Base-by-base conservation (phyloP, 2,329 filamentous ascomycete species). In the Ophiostoma ulmi region DNA sequence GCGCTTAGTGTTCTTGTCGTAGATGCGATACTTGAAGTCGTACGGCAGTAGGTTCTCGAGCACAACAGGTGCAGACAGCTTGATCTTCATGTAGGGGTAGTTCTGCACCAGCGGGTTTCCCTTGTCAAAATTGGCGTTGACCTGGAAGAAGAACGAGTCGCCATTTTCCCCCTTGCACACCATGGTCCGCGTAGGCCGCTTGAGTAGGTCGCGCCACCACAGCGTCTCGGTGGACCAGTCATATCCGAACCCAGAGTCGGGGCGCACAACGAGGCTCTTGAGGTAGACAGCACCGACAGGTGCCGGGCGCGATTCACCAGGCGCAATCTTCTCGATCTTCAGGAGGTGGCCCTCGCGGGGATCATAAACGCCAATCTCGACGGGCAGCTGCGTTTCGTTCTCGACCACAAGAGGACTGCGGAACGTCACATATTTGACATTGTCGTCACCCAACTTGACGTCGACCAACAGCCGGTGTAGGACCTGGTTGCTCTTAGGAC, bases 1-100 rank as follows among this genome's bases (percentile, higher is more conserved):
- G 78, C 96, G 97, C 83, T 94, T 96, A 0, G 94, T 97, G 79
- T 97, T 96, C 82, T 96, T 97, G 82, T 99, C 95, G 77, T 98
- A 99, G 70, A 99, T 98, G 70, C 94, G 89, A 79, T 99, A 99
- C 80, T 99, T 98, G 87, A 99, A 99, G 80, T 99, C 95, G 77
- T 95, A 98, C 0, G 95, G 95, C 52, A 99, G 82, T 63, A 99
- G 82, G 75, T 99, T 99, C 79, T 99, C 94, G 5, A 99, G 86
- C 68, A 97, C 94, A 17, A 99, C 88, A 0, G 96, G 95, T 0
- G 95, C 94, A 35, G 93, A 97, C 2, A 99, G 86, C 75, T 94
- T 92, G 74, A 99, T 85, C 72, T 89, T 90, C 95, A 99, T 98
- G 79, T 95, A 95, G 0, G 95, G 95, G 77, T 99, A 99, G 73